Conservation (phyloP, 352 stramenopile genomes). For the Phytophthora idaei region DNA sequence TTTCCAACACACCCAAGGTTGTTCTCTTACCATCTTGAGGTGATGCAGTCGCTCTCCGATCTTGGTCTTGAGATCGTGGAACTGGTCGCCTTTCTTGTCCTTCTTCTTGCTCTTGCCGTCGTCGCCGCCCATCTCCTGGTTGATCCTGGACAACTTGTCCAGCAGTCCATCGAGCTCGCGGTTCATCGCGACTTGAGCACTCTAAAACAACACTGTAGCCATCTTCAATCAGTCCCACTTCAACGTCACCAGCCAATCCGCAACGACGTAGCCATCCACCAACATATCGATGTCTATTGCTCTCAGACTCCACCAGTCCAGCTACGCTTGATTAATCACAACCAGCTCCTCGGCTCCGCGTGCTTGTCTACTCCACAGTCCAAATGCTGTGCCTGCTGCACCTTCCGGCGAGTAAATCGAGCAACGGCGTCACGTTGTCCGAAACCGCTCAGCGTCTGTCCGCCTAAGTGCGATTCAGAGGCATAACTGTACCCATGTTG, state of each 20-base stretch:
- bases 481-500: conserved; percentile 1
- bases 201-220: conserved; percentile 29
- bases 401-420: conserved; percentile 32
- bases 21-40: conserved; percentile 64
- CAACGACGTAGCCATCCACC: conserved; percentile 21
- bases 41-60: conserved; percentile 78
- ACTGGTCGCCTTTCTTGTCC: conserved; percentile 68
- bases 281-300: conserved; percentile 10
- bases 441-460: conserved; percentile 18
- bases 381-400: conserved; percentile 17
- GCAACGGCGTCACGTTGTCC: background rate
- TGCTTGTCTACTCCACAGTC: background rate
- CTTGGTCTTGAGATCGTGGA: conserved; percentile 84
- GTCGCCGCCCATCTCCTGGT: conserved; percentile 80
- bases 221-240: conserved; percentile 30
- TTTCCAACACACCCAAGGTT: background rate
- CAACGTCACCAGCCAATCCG: conserved; percentile 35
- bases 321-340: conserved; percentile 1
- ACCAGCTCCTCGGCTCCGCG: background rate
- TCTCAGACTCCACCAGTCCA: background rate
- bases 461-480: conserved; percentile 31
- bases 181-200: conserved; percentile 49
- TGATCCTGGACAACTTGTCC: conserved; percentile 76
- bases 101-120: conserved; percentile 74
- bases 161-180: conserved; percentile 80